Conservation (phyloP, 2,329 filamentous ascomycete species). For the Botryotinia calthae region DNA sequence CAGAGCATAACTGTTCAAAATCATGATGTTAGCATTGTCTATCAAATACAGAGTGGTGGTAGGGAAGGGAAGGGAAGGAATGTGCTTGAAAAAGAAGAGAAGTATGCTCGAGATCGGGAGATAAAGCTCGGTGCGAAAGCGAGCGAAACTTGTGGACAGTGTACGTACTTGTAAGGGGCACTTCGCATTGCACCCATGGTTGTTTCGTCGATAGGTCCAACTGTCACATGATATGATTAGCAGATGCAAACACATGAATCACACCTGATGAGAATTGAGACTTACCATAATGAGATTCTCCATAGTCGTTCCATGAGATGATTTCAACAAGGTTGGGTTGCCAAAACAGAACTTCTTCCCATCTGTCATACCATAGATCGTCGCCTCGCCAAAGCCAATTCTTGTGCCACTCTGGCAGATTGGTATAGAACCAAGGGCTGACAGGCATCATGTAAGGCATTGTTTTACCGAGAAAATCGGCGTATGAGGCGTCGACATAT, state of each 20-base stretch:
- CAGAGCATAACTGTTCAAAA: background rate
- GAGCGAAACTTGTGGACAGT: background rate
- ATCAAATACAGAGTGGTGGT: background rate
- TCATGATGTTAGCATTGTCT: background rate
- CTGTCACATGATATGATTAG: background rate
- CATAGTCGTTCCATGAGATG: constrained; percentile 51
- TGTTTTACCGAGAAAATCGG: constrained; percentile 18
- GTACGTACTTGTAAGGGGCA: constrained; percentile 5
- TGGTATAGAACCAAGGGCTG: constrained; percentile 41
- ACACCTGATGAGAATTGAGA: constrained; percentile 39
- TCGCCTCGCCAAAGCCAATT: constrained; percentile 45
- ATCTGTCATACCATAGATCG: constrained; percentile 42
- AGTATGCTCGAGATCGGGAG: background rate
- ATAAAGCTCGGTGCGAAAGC: background rate
- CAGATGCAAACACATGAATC: background rate
- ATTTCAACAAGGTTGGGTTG: constrained; percentile 46
- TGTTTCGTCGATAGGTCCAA: background rate
- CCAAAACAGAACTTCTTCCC: constrained; percentile 42
- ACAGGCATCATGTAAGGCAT: constrained; percentile 30
- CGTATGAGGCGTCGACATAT: constrained; percentile 25
- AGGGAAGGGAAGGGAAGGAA: background rate
- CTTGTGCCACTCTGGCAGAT: constrained; percentile 38
- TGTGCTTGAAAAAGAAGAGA: background rate
- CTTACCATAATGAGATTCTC: constrained; percentile 52
- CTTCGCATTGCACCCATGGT: background rate